Conservation (phyloP, 495 filamentous ascomycete genomes). For the Platismatia glauca region DNA sequence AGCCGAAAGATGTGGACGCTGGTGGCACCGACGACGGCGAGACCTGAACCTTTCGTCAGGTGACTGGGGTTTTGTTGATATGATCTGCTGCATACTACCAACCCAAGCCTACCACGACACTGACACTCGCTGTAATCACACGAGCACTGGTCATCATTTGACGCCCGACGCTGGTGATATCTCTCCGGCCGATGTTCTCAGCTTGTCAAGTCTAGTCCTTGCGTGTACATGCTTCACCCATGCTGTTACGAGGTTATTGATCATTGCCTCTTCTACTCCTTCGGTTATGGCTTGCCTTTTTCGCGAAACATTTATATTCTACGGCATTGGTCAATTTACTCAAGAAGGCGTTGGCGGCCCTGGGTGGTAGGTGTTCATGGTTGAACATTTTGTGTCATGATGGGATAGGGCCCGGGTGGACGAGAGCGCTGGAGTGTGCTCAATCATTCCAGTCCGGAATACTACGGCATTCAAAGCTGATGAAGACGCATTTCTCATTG, state of each 20-base stretch:
- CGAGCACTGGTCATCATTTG: neutral
- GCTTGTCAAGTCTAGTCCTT: neutral
- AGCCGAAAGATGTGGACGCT: slow-evolving; percentile 20
- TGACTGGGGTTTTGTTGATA: neutral
- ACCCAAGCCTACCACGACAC: neutral
- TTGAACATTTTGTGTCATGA: neutral
- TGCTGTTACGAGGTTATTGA: neutral
- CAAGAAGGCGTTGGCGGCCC: neutral
- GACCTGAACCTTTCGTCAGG: neutral
- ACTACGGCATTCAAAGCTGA: neutral
- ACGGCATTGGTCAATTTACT: neutral
- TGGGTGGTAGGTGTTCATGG: neutral
- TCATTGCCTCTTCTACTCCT: neutral
- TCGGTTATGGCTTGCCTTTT: neutral
- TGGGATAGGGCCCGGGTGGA: neutral
- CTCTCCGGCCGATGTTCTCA: neutral
- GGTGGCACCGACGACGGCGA: slow-evolving; percentile 13
- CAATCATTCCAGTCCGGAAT: neutral
- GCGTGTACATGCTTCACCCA: neutral
- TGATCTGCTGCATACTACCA: neutral
- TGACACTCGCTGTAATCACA: neutral
- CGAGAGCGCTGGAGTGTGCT: neutral
- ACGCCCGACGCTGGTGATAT: neutral
- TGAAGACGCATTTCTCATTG: neutral
- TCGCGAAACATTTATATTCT: neutral